phyloP scores from a whole-genome alignment of 2,329 filamentous ascomycete species.

The Fusarium austroafricanum region DNA sequence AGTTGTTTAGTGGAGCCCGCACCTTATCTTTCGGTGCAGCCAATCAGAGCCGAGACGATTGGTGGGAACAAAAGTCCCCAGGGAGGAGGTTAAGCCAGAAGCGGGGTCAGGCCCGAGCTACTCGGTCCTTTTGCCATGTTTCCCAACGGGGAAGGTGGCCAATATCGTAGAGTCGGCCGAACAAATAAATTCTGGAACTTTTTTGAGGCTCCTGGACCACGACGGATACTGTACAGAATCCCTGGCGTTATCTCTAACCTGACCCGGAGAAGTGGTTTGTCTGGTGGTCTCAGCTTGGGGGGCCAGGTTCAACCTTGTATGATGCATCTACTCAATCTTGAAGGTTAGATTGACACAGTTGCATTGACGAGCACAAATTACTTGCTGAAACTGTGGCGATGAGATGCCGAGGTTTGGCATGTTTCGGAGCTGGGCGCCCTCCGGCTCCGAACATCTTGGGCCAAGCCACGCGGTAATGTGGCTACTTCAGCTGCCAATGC shows the following conservation, averaged over 20 bases:
- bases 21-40: constrained; percentile 21
- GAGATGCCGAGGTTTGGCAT: constrained; percentile 8
- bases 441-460: constrained; percentile 26
- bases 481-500: constrained; percentile 16
- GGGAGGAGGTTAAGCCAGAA: constrained; percentile 14
- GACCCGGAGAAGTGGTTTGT: not conserved
- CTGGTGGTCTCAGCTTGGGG: too few species aligned
- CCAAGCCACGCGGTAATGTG: constrained; percentile 9
- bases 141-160: constrained; percentile 33
- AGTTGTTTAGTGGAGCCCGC: constrained; percentile 21
- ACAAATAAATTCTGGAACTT: not conserved
- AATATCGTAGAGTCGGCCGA: constrained; percentile 18
- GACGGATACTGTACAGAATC: too few species aligned
- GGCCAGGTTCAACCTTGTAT: not conserved
- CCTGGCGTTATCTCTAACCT: not conserved
- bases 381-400: not conserved
- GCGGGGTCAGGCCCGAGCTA: constrained; percentile 31
- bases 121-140: constrained; percentile 35
- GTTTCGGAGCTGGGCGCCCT: constrained; percentile 7
- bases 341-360: not conserved
- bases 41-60: not conserved
- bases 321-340: not conserved
- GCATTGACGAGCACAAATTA: not conserved
- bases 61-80: constrained; percentile 31
- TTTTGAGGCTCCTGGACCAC: not conserved